Evolutionary conservation across 140 eudicot genomes (phyloP), one percentile per base, ranked within the genome.

Genomic region (Erigeron philadelphicus): DNA sequence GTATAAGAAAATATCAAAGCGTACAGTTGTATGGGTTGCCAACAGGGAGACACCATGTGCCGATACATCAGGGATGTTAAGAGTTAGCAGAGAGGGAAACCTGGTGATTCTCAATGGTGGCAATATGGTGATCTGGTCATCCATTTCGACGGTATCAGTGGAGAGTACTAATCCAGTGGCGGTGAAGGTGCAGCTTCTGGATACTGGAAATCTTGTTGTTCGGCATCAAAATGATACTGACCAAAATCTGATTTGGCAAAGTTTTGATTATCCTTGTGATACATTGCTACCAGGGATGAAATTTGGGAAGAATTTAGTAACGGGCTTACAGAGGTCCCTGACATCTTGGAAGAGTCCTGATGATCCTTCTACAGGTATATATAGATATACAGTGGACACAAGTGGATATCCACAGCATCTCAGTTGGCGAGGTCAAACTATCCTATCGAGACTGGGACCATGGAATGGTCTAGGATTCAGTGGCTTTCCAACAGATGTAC

Each of bases 211-310:
- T 78, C 75, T 82, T 35, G 79, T 82, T 9, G 45, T 78, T 9
- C 38, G 73, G 66, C 81, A 61, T 56, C 15, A 35, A 16, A 19
- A 12, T 11, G 18, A 11, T 3, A 43, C 40, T 3, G 7, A 43
- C 64, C 19, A 8, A 64, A 43, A 66, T 25, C 55, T 18, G 1
- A 54, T 81, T 47, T 81, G 83, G 86, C 78, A 81, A 70, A 81
- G 86, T 63, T 81, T 77, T 53, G 80, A 81, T 74, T 65, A 73
- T 43, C 80, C 75, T 0, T 67, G 78, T 18, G 77, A 81, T 52
- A 81, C 86, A 10, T 57, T 60, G 12, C 65, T 79, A 18, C 64
- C 83, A 10, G 76, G 76, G 45, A 69, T 74, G 80, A 79, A 79
- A 46, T 35, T 74, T 3, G 83, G 83, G 63, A 74, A 64, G 60